Percentiles rank a stretch among this genome's conserved stretches.
phyloP scores from a whole-genome alignment of 257 asterid species.

The Parsonsia alboflavescens region DNA sequence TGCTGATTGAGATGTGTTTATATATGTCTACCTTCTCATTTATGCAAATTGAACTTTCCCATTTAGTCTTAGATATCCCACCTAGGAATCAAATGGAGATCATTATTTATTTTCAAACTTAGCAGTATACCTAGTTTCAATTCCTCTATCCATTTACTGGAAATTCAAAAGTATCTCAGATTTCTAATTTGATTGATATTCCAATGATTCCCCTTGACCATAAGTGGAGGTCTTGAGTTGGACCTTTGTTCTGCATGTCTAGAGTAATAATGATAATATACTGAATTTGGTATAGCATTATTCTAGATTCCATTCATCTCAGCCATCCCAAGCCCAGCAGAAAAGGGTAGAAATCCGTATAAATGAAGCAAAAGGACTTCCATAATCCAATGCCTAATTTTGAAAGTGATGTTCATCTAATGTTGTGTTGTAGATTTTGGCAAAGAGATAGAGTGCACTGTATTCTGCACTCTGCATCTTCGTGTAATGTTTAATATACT shows the following conservation, averaged over 20 bases:
- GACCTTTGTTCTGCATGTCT: background rate
- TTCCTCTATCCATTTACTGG: too few relatives aligned
- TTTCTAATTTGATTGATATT: background rate
- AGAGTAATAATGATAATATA: too few relatives aligned
- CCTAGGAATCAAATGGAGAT: background rate
- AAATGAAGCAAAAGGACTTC: background rate
- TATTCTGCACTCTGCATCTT: background rate
- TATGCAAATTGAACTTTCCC: background rate
- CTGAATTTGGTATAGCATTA: too few relatives aligned
- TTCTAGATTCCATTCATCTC: too few relatives aligned
- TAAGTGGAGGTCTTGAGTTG: background rate
- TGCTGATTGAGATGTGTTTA: background rate
- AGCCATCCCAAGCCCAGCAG: too few relatives aligned
- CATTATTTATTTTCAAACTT: too few relatives aligned
- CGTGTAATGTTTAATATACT: background rate
- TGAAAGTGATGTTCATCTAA: background rate
- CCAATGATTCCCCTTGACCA: background rate
- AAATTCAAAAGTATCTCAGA: too few relatives aligned
- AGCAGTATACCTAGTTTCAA: too few relatives aligned
- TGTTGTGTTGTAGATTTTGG: background rate
- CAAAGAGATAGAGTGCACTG: background rate
- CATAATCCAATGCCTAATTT: background rate
- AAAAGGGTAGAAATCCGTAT: too few relatives aligned
- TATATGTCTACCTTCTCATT: too few relatives aligned
- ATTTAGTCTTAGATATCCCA: background rate